phyloP scores from a whole-genome alignment of 768 basidiomycete genomes.

The Rhodotorula diobovata region DNA sequence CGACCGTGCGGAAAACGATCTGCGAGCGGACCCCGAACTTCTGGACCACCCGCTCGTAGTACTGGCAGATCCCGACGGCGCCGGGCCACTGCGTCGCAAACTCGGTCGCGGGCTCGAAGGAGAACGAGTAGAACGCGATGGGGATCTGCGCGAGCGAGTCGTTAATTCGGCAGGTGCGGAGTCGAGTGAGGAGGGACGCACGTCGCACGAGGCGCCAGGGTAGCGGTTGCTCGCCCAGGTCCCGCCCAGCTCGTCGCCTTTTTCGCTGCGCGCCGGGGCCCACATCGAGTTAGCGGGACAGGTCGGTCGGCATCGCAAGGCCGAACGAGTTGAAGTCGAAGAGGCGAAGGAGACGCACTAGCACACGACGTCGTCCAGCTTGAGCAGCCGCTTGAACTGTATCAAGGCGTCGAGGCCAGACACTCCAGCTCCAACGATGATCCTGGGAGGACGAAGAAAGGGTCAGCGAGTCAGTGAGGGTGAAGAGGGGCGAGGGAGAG shows the following conservation, averaged over 20 bases:
- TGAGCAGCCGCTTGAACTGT: conserved; percentile 39
- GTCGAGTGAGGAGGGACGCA: neutral
- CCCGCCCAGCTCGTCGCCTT: conserved; percentile 3
- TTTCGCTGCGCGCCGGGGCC: conserved; percentile 13
- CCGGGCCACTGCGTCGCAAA: conserved; percentile 17
- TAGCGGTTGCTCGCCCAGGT: conserved; percentile 4
- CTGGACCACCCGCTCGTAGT: conserved; percentile 29
- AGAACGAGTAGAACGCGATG: conserved; percentile 33
- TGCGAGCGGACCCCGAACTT: conserved; percentile 28
- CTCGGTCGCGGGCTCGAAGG: neutral
- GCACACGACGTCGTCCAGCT: conserved; percentile 36
- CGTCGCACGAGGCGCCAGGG: conserved; percentile 1
- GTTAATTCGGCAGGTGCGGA: no score
- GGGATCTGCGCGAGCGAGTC: conserved; percentile 37
- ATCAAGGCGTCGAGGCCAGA: conserved; percentile 38
- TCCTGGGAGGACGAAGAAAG: neutral
- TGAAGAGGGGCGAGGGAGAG: neutral
- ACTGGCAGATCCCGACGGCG: conserved; percentile 19
- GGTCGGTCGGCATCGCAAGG: neutral
- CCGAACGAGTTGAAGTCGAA: no score
- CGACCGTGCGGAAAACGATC: conserved; percentile 33
- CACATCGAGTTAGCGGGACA: neutral
- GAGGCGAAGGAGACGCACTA: conserved; percentile 17
- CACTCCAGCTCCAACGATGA: conserved; percentile 42
- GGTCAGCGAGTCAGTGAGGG: neutral